These are phyloP conservation scores for Auriscalpium vulgare DNA, from an alignment of 768 basidiomycete genomes.

Conservation along the genomic window DNA sequence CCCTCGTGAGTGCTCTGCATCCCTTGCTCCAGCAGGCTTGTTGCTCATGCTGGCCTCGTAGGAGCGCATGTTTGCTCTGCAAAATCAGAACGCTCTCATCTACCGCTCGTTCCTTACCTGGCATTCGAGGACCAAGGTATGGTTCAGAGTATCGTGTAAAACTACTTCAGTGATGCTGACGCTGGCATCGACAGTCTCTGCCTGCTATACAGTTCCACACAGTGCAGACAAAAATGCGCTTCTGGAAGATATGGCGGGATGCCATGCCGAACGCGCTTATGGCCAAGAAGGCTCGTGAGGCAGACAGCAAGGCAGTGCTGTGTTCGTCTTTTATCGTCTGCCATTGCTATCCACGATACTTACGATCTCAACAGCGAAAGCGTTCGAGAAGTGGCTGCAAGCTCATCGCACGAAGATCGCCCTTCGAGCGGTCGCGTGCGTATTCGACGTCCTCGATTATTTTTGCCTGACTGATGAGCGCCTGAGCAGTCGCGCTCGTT, in stretches of 20 bases:
- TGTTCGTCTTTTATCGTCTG: slow-evolving; percentile 34
- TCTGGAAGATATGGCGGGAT: slow-evolving; percentile 59
- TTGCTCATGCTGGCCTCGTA: slow-evolving; percentile 3
- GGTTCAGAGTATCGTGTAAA: neutral
- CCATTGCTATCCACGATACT: neutral
- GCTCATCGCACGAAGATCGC: slow-evolving; percentile 61
- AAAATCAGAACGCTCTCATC: slow-evolving; percentile 51
- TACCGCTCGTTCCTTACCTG: slow-evolving; percentile 67
- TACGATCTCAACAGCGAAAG: slow-evolving; percentile 33
- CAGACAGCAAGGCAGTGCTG: slow-evolving; percentile 44
- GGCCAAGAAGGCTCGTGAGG: slow-evolving; percentile 57
- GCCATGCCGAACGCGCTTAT: slow-evolving; percentile 65
- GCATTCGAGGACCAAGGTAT: slow-evolving; percentile 67
- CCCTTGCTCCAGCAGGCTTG: neutral
- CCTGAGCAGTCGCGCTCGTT: slow-evolving; percentile 61
- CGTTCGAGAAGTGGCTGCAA: slow-evolving; percentile 61
- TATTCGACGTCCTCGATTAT: slow-evolving; percentile 12
- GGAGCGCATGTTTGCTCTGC: slow-evolving; percentile 49
- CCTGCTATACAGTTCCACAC: slow-evolving; percentile 77
- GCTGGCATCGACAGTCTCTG: slow-evolving; percentile 41
- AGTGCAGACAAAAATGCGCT: slow-evolving; percentile 46
- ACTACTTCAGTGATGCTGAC: slow-evolving; percentile 4
- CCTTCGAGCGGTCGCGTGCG: slow-evolving; percentile 79
- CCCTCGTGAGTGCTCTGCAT: slow-evolving; percentile 39
- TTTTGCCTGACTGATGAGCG: slow-evolving; percentile 9